phyloP scores from a whole-genome alignment of 2,329 filamentous ascomycete genomes.

The Fusarium oxysporum region DNA sequence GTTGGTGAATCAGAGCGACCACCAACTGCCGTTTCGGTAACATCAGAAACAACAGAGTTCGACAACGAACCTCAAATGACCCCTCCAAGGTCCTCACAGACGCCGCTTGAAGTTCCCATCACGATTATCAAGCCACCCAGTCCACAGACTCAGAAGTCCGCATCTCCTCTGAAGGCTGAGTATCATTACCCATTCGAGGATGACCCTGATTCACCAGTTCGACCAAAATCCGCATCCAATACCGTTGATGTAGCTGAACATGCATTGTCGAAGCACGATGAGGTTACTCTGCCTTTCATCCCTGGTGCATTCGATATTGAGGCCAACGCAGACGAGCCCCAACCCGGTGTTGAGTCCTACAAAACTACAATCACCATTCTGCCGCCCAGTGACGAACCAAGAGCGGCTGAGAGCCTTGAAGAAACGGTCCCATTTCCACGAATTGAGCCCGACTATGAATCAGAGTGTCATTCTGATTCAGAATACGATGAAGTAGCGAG shows the following conservation, averaged over 20 bases:
- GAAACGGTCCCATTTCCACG: slow-evolving; percentile 50
- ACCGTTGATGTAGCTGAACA: slow-evolving; percentile 38
- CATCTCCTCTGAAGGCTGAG: slow-evolving; percentile 51
- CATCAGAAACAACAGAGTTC: slow-evolving; percentile 75
- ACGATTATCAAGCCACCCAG: slow-evolving; percentile 47
- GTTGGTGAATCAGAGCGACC: slow-evolving; percentile 62
- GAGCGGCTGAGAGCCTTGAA: slow-evolving; percentile 17
- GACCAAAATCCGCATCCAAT: slow-evolving; percentile 9
- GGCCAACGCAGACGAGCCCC: slow-evolving; percentile 50
- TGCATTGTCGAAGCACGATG: slow-evolving; percentile 11
- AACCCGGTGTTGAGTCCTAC: slow-evolving; percentile 38
- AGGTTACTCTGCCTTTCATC: slow-evolving; percentile 29
- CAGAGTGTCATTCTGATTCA: slow-evolving; percentile 54
- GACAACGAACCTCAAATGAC: slow-evolving; percentile 78
- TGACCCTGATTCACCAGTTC: slow-evolving; percentile 49
- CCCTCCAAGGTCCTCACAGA: slow-evolving; percentile 54
- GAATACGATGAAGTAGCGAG: slow-evolving; percentile 45
- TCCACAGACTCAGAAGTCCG: slow-evolving; percentile 39
- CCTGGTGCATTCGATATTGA: slow-evolving; percentile 51
- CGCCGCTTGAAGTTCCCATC: slow-evolving; percentile 42
- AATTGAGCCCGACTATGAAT: slow-evolving; percentile 52
- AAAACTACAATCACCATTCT: slow-evolving; percentile 64
- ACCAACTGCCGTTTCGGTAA: slow-evolving; percentile 68
- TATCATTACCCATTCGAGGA: slow-evolving; percentile 66
- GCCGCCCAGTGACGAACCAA: slow-evolving; percentile 51